A percentile compares a stretch with the other conserved stretches of the same genome.
These are phyloP conservation scores for Acanthamoeba rhysodes DNA, from an alignment of 208 protist genomes.

Conservation along the genomic window DNA sequence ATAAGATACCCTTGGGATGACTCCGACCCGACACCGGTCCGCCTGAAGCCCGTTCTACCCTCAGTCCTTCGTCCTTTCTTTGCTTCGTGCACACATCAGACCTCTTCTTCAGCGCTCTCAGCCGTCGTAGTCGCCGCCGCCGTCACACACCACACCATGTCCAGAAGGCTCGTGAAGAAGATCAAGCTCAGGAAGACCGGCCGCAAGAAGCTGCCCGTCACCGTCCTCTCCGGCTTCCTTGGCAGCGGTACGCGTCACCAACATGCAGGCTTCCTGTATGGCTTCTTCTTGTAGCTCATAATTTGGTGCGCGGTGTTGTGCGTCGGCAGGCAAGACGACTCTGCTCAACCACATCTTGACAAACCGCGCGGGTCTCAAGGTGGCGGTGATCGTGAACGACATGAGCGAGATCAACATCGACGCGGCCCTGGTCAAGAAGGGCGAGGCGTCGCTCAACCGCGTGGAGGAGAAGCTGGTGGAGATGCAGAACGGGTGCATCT, in stretches of 20 bases:
- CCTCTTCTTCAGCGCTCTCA: too few species aligned
- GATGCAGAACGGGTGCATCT: slow-evolving; percentile 92
- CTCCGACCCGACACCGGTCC: too few species aligned
- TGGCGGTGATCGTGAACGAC: slow-evolving; percentile 92
- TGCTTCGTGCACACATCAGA: too few species aligned
- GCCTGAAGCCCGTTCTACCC: too few species aligned
- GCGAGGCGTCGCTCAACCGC: slow-evolving; percentile 76
- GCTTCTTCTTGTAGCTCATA: background rate
- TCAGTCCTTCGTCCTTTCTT: too few species aligned
- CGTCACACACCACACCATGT: background rate
- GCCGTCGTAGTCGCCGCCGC: too few species aligned
- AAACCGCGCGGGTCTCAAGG: slow-evolving; percentile 82
- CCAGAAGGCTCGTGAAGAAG: background rate
- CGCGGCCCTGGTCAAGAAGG: slow-evolving; percentile 84
- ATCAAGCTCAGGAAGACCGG: slow-evolving; percentile 10
- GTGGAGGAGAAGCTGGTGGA: slow-evolving; percentile 87
- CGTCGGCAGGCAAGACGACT: slow-evolving; percentile 89
- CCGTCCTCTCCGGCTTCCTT: slow-evolving; percentile 89
- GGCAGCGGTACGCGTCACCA: slow-evolving; percentile 75
- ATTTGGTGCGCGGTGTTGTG: background rate
- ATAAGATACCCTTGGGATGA: too few species aligned
- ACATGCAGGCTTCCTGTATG: too few species aligned
- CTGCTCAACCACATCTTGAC: slow-evolving; percentile 90
- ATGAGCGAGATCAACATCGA: slow-evolving; percentile 92
- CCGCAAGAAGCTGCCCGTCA: slow-evolving; percentile 83